phyloP scores from a whole-genome alignment of 2,329 filamentous ascomycete genomes.

The Alternaria burnsii region DNA sequence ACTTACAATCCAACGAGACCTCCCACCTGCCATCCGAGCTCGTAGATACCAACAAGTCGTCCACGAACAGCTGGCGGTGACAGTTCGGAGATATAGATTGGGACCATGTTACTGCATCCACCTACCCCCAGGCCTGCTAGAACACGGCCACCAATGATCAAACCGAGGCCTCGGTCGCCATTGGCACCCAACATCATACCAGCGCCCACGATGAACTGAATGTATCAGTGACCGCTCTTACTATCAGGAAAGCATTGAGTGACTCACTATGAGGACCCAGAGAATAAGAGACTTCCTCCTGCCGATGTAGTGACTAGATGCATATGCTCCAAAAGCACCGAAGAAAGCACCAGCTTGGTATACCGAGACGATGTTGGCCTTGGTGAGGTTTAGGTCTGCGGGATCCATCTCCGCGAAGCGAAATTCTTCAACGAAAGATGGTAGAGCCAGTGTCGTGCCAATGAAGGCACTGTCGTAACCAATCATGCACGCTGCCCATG shows the following conservation, averaged over 20 bases:
- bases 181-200: slow-evolving; percentile 72
- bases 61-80: slow-evolving; percentile 67
- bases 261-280: slow-evolving; percentile 61
- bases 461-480: slow-evolving; percentile 79
- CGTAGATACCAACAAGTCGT: slow-evolving; percentile 60
- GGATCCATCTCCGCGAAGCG: slow-evolving; percentile 62
- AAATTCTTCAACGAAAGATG: slow-evolving; percentile 76
- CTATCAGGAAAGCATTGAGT: not conserved
- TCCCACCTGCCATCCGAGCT: slow-evolving; percentile 61
- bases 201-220: slow-evolving; percentile 70
- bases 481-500: slow-evolving; percentile 67
- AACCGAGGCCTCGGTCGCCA: slow-evolving; percentile 59
- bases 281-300: slow-evolving; percentile 70
- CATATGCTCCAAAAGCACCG: slow-evolving; percentile 67
- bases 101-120: slow-evolving; percentile 64
- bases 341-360: slow-evolving; percentile 89
- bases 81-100: slow-evolving; percentile 68
- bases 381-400: slow-evolving; percentile 65
- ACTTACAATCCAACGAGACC: slow-evolving; percentile 38
- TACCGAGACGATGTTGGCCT: slow-evolving; percentile 79
- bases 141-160: slow-evolving; percentile 66
- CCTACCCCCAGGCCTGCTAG: slow-evolving; percentile 66
- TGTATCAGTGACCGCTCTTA: not conserved
- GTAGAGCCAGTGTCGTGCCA: slow-evolving; percentile 73
- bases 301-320: slow-evolving; percentile 71